A percentile compares a stretch with the other conserved stretches of the same genome.
phyloP scores from a whole-genome alignment of 2,329 filamentous ascomycete genomes.

The Neonectria faginata region DNA sequence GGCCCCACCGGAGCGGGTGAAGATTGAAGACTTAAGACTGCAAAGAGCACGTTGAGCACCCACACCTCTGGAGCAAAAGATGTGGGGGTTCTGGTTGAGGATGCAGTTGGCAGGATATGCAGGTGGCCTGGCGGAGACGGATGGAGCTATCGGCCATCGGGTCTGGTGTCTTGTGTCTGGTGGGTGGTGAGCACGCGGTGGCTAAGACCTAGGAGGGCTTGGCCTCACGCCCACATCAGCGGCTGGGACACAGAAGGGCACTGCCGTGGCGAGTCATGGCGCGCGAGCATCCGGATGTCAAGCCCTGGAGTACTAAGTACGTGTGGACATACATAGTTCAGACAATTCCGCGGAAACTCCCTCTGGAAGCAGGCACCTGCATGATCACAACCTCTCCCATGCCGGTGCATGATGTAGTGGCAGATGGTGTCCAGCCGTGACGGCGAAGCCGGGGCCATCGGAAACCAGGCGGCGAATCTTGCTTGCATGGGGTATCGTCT shows the following conservation, averaged over 20 bases:
- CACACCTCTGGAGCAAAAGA: conserved; percentile 14
- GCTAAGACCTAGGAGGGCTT: conserved; percentile 21
- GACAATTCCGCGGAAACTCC: conserved; percentile 24
- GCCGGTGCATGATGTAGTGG: conserved; percentile 38
- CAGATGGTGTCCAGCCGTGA: conserved; percentile 40
- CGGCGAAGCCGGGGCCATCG: conserved; percentile 39
- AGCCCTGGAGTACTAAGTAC: neutral
- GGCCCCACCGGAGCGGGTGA: conserved; percentile 27
- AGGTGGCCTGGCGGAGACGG: conserved; percentile 18
- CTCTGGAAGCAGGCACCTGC: conserved; percentile 40
- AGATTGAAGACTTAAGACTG: conserved; percentile 8
- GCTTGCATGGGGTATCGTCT: conserved; percentile 37
- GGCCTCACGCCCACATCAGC: conserved; percentile 10
- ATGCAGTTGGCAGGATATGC: conserved; percentile 1
- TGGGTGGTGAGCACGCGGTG: conserved; percentile 16
- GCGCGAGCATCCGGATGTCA: conserved; percentile 5
- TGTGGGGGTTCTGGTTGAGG: conserved; percentile 29
- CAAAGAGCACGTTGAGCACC: conserved; percentile 16
- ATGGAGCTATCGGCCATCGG: conserved; percentile 12
- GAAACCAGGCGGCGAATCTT: conserved; percentile 43
- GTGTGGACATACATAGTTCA: neutral
- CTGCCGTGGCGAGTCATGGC: conserved; percentile 29
- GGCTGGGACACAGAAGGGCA: neutral
- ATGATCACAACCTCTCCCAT: conserved; percentile 45
- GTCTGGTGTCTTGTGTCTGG: conserved; percentile 1